These are phyloP conservation scores for carrot (Daucus carota) DNA, from an alignment of 129 eudicot genomes.

Conservation along the genomic window DNA sequence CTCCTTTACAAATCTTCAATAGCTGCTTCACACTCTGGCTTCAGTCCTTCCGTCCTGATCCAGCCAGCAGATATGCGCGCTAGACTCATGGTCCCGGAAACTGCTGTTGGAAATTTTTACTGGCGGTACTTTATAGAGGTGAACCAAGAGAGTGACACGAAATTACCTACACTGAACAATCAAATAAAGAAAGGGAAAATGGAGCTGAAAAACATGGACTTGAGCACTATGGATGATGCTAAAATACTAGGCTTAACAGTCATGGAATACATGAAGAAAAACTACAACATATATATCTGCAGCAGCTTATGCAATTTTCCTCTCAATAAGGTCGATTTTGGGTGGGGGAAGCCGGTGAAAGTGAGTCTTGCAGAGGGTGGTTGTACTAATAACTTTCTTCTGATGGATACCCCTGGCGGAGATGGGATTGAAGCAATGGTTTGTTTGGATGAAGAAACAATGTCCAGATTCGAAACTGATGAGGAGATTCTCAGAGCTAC, in stretches of 20 bases:
- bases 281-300: not conserved
- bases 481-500: not conserved
- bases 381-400: not conserved
- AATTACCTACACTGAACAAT: not conserved
- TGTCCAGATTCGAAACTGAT: constrained; percentile 11
- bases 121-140: not conserved
- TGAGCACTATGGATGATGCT: not conserved
- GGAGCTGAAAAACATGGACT: not conserved
- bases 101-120: not conserved
- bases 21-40: not conserved
- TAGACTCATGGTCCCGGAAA: not conserved
- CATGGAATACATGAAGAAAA: not conserved
- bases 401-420: constrained; percentile 11
- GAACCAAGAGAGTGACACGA: not conserved
- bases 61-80: not conserved
- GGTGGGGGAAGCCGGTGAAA: constrained; percentile 29
- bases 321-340: constrained; percentile 24
- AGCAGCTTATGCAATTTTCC: constrained; percentile 11
- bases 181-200: not conserved
- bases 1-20: constrained; percentile 3
- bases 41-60: not conserved
- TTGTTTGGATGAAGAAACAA: constrained; percentile 9
- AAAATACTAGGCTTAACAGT: not conserved
- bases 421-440: constrained; percentile 21
- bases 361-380: not conserved